phyloP scores from a whole-genome alignment of 1,284 basidiomycete genomes.

The Apiotrichum brassicae region DNA sequence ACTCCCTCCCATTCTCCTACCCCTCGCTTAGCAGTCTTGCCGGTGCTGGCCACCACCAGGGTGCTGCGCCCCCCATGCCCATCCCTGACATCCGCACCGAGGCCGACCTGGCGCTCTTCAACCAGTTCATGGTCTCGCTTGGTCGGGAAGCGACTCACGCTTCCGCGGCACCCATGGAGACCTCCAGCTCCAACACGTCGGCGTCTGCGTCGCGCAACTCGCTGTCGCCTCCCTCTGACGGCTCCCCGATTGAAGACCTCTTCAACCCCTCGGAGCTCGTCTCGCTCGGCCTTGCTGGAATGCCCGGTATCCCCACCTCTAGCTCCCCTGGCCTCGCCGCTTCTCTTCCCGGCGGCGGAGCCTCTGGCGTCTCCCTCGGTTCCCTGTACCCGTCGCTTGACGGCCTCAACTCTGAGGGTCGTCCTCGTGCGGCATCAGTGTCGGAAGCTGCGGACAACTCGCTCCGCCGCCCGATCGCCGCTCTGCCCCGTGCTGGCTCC shows the following conservation, averaged over 20 bases:
- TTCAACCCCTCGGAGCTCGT: constrained; percentile 47
- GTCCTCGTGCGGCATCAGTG: constrained; percentile 15
- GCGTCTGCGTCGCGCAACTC: constrained; percentile 20
- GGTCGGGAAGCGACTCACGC: constrained; percentile 39
- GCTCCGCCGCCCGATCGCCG: constrained; percentile 17
- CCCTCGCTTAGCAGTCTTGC: constrained; percentile 15
- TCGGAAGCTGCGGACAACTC: constrained; percentile 5
- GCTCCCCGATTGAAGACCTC: constrained; percentile 38
- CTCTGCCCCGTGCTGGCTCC: constrained; percentile 21
- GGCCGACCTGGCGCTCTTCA: constrained; percentile 46
- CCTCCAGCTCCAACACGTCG: constrained; percentile 14
- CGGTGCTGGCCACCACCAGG: constrained; percentile 5
- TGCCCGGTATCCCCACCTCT: constrained; percentile 43
- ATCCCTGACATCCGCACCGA: constrained; percentile 44
- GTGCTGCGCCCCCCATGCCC: constrained; percentile 18
- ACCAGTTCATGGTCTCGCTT: constrained; percentile 47
- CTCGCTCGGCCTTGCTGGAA: constrained; percentile 44
- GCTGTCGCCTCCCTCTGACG: constrained; percentile 40
- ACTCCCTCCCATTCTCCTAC: constrained; percentile 34
- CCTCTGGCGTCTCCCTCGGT: constrained; percentile 29
- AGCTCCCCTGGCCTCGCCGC: constrained; percentile 2
- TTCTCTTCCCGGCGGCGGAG: not conserved
- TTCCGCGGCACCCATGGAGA: constrained; percentile 15
- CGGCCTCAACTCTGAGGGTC: constrained; percentile 14
- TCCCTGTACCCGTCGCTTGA: constrained; percentile 39